Conservation (phyloP, 441 rosid genomes). For the Populus trichocarpa region DNA sequence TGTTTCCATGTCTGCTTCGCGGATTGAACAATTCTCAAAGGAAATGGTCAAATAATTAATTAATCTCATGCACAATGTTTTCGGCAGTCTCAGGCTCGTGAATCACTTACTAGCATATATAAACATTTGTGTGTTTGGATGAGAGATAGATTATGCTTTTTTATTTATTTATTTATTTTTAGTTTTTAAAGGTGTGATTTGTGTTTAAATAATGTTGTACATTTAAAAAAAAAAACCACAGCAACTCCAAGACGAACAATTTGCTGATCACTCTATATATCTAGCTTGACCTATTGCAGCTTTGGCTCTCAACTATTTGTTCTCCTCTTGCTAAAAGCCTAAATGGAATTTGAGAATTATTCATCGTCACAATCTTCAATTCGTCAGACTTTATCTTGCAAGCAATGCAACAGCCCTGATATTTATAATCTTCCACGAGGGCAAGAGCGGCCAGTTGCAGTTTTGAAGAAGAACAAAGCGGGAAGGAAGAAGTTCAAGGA, state of each 20-base stretch:
- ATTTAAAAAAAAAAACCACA: no score
- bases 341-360: neutral
- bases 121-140: neutral
- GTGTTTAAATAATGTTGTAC: no score
- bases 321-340: neutral
- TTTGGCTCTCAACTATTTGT: neutral
- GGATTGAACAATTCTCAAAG: neutral
- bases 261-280: neutral
- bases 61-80: neutral
- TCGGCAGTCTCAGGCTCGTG: neutral
- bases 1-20: neutral
- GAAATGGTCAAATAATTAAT: neutral
- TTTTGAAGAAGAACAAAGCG: conserved; percentile 20
- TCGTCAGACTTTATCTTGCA: neutral
- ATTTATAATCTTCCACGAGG: neutral
- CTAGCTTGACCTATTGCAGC: neutral
- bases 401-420: conserved; percentile 1
- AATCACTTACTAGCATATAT: neutral
- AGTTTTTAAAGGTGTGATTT: no score
- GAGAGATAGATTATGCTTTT: no score
- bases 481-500: conserved; percentile 37
- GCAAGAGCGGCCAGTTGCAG: neutral
- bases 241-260: no score
- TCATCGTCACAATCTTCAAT: neutral
- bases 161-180: no score